Evolutionary conservation across 202 grass and related monocot species (phyloP), one percentile per base, ranked within the genome.

Genomic region (Setaria viridis): DNA sequence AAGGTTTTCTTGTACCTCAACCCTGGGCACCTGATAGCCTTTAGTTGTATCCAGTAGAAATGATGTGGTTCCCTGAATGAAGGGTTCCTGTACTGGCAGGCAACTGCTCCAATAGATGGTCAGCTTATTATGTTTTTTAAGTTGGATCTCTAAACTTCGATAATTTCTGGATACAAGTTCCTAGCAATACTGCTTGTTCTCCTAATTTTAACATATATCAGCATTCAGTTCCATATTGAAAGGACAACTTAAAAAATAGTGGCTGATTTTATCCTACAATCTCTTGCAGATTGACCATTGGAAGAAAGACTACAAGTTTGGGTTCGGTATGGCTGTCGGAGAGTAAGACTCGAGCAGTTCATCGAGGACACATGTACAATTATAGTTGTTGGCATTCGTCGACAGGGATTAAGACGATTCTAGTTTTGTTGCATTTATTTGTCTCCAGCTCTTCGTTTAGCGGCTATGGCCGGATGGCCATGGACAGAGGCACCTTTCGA

Each of bases 281-380:
- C 33, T 80, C 72, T 21, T 91, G 90, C 88, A 98, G 95, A 10
- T 98, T 74, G 89, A 98, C 88, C 91, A 98, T 48, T 80, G 48
- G 80, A 98, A 87, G 87, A 95, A 95, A 85, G 86, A 98, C 46
- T 91, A 98, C 89, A 95, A 91, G 64, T 98, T 95, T 74, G 93
- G 95, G 59, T 86, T 90, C 72, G 95, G 92, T 49, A 19, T 97
- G 88, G 67, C 63, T 10, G 3, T 92, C 20, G 90, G 93, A 85
- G 81, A 95, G 81, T 95, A 86, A 76, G 48, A 76, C 60, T 45
- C 2, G 1, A 70, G 14, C 25, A 20, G 32, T 62, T 87, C 30
- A 63, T 69, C 43, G 35, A 34, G 82, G 82, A 70, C 35, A 56
- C 85, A 48, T 80, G 80, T 75, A 83, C 34, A 33, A 74, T 79